A percentile compares a stretch with the other conserved stretches of the same genome.
These are phyloP conservation scores for Penicillium samsonianum DNA, from an alignment of 495 filamentous ascomycete genomes.

Conservation along the genomic window DNA sequence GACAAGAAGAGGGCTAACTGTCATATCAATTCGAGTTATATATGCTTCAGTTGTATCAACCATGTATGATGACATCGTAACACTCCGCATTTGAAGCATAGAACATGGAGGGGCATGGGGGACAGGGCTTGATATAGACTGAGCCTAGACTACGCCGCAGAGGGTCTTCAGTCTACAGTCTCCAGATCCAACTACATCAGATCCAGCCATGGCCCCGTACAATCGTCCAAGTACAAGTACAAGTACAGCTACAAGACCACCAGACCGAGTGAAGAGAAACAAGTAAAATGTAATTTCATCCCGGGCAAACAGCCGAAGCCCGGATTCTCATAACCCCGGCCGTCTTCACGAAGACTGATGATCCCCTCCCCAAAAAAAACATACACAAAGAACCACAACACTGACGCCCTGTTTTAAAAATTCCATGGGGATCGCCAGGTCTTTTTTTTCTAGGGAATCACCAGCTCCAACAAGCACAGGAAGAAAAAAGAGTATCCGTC, in stretches of 20 bases:
- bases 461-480: constrained; percentile 21
- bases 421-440: constrained; percentile 27
- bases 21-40: not conserved
- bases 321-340: constrained; percentile 35
- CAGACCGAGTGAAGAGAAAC: constrained; percentile 27
- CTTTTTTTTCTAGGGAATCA: constrained; percentile 16
- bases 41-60: not conserved
- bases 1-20: not conserved
- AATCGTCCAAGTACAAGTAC: too few relatives aligned
- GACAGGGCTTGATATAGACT: not conserved
- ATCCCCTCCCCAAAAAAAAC: constrained; percentile 22
- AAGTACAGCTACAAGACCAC: constrained; percentile 3
- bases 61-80: too few relatives aligned
- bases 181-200: constrained; percentile 4
- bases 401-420: constrained; percentile 29
- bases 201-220: not conserved
- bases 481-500: constrained; percentile 17
- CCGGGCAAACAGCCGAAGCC: constrained; percentile 32
- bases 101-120: not conserved
- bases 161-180: constrained; percentile 1
- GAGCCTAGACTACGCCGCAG: constrained; percentile 6
- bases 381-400: constrained; percentile 28
- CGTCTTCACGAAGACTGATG: constrained; percentile 28
- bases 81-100: not conserved
- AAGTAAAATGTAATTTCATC: constrained; percentile 35